Evolutionary conservation across 352 stramenopile genomes (phyloP), one percentile per base, ranked within the genome.

Genomic region (Achlya hypogyna): DNA sequence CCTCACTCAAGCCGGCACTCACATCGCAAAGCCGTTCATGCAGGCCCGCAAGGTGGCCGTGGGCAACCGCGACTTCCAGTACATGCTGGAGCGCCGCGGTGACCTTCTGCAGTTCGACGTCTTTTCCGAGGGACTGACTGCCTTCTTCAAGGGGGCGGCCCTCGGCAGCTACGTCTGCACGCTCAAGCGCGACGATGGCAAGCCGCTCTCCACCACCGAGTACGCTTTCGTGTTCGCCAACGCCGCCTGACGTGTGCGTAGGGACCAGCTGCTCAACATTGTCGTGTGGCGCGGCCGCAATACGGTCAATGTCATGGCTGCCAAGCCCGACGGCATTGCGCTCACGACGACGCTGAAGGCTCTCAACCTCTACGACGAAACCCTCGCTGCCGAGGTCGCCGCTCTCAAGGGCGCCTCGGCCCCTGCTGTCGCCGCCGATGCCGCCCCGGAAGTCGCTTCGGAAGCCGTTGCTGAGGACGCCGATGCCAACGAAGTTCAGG

Each of bases 1-100:
- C 14, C 71, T 98, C 22, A 96, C 86, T 63, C 90, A 97, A 65
- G 82, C 91, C 6, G 89, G 91, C 31, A 59, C 97, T 25, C 71
- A 74, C 22, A 79, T 96, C 63, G 77, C 95, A n/a, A 75, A 96
- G 42, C 86, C 87, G 20, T 91, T 82, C 72, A 88, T 93, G 77
- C 77, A 62, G 65, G 74, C 79, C 51, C 82, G 86, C 53, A 92
- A 87, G 65, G 71, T 78, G 5, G 73, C 72, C 16, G 82, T 95
- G 22, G 83, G 77, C 23, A 56, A 74, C 14, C 78, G 73, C 20
- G 86, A 95, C 49, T 86, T 95, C 63, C 86, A 95, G 72, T 91
- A 92, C 79, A 72, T 95, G 71, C 70, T 95, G 23, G 84, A 93
- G 63, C 79, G 84, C 28, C 77, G 91, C 35, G 86, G 83, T 42